A percentile compares a stretch with the other conserved stretches of the same genome.
Conservation (phyloP, 1,284 basidiomycete species). For the Cryptococcus sp. region DNA sequence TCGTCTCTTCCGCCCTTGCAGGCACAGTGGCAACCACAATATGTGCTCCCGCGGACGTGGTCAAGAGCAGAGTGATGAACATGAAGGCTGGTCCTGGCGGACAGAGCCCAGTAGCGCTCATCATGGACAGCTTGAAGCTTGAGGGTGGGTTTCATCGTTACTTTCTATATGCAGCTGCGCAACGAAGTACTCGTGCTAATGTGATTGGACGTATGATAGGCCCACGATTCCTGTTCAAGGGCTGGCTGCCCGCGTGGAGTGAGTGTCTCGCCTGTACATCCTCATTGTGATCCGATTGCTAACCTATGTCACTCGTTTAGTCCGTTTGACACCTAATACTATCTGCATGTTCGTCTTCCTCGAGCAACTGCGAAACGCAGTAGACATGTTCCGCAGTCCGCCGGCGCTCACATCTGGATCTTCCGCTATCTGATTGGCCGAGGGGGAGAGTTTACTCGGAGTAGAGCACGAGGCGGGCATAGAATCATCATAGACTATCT, state of each 20-base stretch:
- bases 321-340: constrained; percentile 56
- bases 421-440: not conserved
- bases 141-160: constrained; percentile 25
- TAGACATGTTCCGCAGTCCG: constrained; percentile 31
- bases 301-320: constrained; percentile 19
- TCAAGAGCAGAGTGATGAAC: constrained; percentile 58
- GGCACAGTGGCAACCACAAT: constrained; percentile 60
- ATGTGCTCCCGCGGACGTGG: constrained; percentile 56
- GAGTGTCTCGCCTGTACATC: constrained; percentile 16
- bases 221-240: constrained; percentile 58
- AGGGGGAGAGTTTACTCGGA: not conserved
- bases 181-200: constrained; percentile 2
- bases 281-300: not conserved
- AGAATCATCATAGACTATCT: not conserved
- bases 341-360: constrained; percentile 54
- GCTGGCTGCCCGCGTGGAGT: constrained; percentile 61
- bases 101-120: constrained; percentile 29
- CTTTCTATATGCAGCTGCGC: constrained; percentile 25
- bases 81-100: constrained; percentile 31
- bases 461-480: not conserved
- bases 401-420: not conserved
- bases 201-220: constrained; percentile 32
- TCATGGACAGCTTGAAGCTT: constrained; percentile 30
- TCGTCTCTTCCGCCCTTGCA: constrained; percentile 56
- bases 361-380: constrained; percentile 48